Conservation (phyloP, 192 early-diverging fungal species). For the Jimgerdemannia flammicorona region DNA sequence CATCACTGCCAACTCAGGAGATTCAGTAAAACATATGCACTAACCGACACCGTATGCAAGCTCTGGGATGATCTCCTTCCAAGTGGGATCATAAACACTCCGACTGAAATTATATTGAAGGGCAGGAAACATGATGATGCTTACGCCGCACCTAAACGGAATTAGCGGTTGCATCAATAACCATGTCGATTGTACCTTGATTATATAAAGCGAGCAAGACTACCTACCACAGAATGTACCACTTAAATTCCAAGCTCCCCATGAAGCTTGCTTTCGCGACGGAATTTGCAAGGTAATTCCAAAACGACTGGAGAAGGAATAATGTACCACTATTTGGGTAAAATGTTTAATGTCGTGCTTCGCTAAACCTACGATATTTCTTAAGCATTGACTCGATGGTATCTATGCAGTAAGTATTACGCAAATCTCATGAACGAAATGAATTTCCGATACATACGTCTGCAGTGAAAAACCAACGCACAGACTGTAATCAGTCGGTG, state of each 20-base stretch:
- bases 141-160: constrained; percentile 22
- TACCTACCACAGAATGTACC: constrained; percentile 33
- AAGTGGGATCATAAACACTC: constrained; percentile 12
- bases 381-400: no score
- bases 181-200: no score
- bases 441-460: constrained; percentile 21
- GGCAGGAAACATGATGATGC: constrained; percentile 31
- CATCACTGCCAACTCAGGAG: no score
- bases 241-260: constrained; percentile 38
- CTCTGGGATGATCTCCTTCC: constrained; percentile 40
- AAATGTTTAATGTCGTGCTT: background rate
- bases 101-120: constrained; percentile 27
- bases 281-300: constrained; percentile 38
- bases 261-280: constrained; percentile 38
- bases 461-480: constrained; percentile 36
- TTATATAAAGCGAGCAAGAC: background rate
- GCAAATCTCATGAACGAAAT: no score
- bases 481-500: constrained; percentile 27
- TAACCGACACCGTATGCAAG: constrained; percentile 24
- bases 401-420: no score
- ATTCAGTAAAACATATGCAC: background rate
- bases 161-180: background rate
- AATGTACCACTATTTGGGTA: constrained; percentile 27
- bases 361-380: background rate
- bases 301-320: constrained; percentile 38